These are phyloP conservation scores for Biscutella laevigata DNA, from an alignment of 441 rosid genomes.

Conservation along the genomic window DNA sequence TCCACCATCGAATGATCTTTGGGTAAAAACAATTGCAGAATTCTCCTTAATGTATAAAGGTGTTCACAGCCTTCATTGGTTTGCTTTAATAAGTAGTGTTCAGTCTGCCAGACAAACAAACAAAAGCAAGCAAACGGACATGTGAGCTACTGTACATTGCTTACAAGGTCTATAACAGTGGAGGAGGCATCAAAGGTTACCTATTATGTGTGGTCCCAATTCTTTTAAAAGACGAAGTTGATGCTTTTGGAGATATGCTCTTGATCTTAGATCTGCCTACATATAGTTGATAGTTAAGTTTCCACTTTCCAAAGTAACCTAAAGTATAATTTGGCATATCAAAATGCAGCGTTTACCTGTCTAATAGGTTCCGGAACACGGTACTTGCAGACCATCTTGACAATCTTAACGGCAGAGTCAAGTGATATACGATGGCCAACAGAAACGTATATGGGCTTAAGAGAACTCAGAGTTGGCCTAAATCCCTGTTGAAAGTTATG, in stretches of 20 bases:
- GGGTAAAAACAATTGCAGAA: constrained; percentile 4
- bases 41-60: neutral
- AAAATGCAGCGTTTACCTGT: constrained; percentile 44
- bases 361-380: constrained; percentile 87
- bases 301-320: neutral
- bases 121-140: constrained; percentile 8
- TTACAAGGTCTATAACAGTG: neutral
- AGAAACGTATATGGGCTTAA: constrained; percentile 69
- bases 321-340: neutral
- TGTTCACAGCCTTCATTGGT: constrained; percentile 3
- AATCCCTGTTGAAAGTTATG: constrained; percentile 42
- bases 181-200: constrained; percentile 14
- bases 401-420: constrained; percentile 53
- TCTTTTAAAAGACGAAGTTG: constrained; percentile 19
- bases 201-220: neutral
- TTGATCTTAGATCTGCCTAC: constrained; percentile 71
- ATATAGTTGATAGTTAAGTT: neutral
- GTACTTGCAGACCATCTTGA: constrained; percentile 58
- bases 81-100: neutral
- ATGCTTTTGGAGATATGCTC: constrained; percentile 44
- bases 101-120: constrained; percentile 16
- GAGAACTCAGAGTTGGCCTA: constrained; percentile 40
- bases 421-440: constrained; percentile 81
- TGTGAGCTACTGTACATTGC: constrained; percentile 1
- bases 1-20: neutral